Base-by-base conservation (phyloP, 192 early-diverging fungal genomes). In the Rhizophagus sp. region DNA sequence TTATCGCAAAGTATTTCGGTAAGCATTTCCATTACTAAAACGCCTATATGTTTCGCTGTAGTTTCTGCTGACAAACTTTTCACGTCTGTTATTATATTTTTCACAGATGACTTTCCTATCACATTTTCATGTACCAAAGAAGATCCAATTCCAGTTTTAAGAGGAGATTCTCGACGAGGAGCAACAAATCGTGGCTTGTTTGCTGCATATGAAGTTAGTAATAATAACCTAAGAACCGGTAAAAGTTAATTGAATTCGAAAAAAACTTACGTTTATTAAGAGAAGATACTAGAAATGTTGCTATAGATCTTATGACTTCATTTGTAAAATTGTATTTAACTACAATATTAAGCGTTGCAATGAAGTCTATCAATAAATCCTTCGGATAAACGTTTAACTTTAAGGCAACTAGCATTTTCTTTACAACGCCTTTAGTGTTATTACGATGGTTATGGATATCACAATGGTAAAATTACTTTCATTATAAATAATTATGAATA, bases 241-340 rank as follows among this genome's bases (percentile, higher is more conserved):
- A 66, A 41, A 62, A 67, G 64, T 63, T 30, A 52, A 49, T 19
- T 41, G 62, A 72, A 33, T 61, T 47, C 0, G 2, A 6, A 36
- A 6, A 36, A 25, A 22, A 71, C 84, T 66, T 85, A 89, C 88
- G 79, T 44, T 91, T 86, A 71, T 89, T 88, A 9, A 91, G 72
- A 27, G 90, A 90, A 19, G 89, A 88, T 10, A 91, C 89, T 17
- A 93, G 79, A 80, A 89, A 93, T 2, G 91, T 91, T 7, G 90
- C 89, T 64, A 93, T 78, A 1, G 85, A 82, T 41, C 88, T 81
- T 24, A 91, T 87, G 30, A 84, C 89, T 30, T 93, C 92, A 3
- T 86, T 86, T 25, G 85, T 89, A 78, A 88, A 93, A 49, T 87
- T 86, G 72, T 84, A 85, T 15, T 89, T 80, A 27, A 90, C 82